These are phyloP conservation scores for Xanthoconium separans DNA, from an alignment of 1,284 basidiomycete genomes.

Conservation along the genomic window DNA sequence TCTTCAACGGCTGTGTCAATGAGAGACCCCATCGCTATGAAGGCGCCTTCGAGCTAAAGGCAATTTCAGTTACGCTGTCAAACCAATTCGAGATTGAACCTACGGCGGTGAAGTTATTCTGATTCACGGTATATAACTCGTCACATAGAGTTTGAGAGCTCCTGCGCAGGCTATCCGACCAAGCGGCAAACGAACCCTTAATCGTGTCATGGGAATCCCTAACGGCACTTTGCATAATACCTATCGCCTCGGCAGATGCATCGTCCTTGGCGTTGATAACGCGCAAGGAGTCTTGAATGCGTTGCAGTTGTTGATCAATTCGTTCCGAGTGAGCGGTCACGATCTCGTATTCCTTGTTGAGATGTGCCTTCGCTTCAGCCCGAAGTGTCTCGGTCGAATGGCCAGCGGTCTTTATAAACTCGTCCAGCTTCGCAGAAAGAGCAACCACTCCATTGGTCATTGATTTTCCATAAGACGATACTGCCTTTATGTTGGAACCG, in stretches of 20 bases:
- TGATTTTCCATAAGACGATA: constrained; percentile 60
- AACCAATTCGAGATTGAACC: constrained; percentile 19
- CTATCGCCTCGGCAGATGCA: constrained; percentile 53
- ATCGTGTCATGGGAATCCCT: constrained; percentile 54
- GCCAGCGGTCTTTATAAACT: constrained; percentile 59
- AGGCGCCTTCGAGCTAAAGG: constrained; percentile 50
- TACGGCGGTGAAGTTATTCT: constrained; percentile 45
- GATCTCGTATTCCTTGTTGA: constrained; percentile 54
- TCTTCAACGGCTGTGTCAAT: constrained; percentile 63
- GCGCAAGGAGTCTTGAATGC: constrained; percentile 57
- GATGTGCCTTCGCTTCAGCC: constrained; percentile 55
- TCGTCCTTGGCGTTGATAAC: constrained; percentile 57
- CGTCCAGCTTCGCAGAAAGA: constrained; percentile 59
- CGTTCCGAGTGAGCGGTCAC: constrained; percentile 52
- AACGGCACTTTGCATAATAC: constrained; percentile 45
- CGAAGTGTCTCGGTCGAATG: constrained; percentile 55
- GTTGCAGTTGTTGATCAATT: constrained; percentile 61
- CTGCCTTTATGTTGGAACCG: constrained; percentile 63
- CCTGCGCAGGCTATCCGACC: constrained; percentile 51
- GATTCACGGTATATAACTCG: constrained; percentile 44
- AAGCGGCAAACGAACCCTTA: constrained; percentile 50
- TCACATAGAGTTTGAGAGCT: constrained; percentile 48
- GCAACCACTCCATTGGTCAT: constrained; percentile 51
- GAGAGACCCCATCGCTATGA: constrained; percentile 51
- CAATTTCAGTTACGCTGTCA: not conserved